Conservation (phyloP, 1,284 basidiomycete species). For the Ustilago curta region DNA sequence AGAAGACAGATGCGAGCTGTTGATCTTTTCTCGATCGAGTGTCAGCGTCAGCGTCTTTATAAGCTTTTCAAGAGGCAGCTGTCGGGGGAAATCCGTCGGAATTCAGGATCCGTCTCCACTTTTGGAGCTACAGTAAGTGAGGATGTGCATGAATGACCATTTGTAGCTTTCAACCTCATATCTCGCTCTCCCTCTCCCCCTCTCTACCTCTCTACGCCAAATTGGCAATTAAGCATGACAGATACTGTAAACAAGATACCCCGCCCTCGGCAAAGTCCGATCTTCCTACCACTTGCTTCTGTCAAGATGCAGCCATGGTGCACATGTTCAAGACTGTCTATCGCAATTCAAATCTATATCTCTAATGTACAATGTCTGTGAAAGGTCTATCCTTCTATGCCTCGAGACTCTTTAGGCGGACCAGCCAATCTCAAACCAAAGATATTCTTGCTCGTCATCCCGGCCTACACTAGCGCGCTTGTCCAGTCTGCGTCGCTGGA, state of each 20-base stretch:
- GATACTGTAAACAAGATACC: no score
- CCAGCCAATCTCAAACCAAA: conserved; percentile 54
- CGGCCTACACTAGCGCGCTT: conserved; percentile 37
- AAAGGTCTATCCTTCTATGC: not conserved
- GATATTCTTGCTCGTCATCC: conserved; percentile 50
- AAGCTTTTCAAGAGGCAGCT: not conserved
- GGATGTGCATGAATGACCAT: not conserved
- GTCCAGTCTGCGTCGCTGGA: conserved; percentile 31
- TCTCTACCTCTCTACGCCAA: no score
- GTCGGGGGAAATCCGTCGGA: conserved; percentile 1
- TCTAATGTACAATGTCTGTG: conserved; percentile 1
- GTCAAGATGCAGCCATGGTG: no score
- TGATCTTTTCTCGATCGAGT: not conserved
- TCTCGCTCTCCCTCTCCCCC: not conserved
- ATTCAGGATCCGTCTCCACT: conserved; percentile 5
- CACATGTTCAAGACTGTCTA: not conserved
- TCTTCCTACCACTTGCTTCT: no score
- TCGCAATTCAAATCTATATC: not conserved
- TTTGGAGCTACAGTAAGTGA: not conserved
- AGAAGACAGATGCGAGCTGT: not conserved
- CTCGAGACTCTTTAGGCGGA: not conserved
- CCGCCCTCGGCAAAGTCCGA: no score
- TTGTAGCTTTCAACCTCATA: not conserved
- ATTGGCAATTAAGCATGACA: no score
- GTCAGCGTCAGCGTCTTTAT: not conserved